Percentiles rank a stretch among this genome's conserved stretches.
Evolutionary conservation across 1,284 basidiomycete species (phyloP).

Genomic region (Leccinum solheimii): DNA sequence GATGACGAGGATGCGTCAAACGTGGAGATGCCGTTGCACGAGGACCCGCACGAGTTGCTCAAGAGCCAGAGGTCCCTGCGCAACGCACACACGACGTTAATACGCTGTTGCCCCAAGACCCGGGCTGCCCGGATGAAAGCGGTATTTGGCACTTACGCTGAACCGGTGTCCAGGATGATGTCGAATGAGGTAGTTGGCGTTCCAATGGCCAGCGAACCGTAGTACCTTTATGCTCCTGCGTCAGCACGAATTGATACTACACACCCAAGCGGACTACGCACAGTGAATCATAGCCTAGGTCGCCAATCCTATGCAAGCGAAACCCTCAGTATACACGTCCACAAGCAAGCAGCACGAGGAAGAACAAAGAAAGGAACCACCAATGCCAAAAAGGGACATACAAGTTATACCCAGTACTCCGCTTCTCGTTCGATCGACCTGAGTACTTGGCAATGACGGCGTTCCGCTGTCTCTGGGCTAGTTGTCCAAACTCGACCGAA

Average conservation of each 20-base stretch:
- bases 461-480: too few relatives aligned
- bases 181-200: slow-evolving; percentile 41
- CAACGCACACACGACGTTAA: neutral
- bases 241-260: slow-evolving; percentile 2
- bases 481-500: too few relatives aligned
- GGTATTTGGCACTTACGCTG: slow-evolving; percentile 36
- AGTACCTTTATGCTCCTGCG: slow-evolving; percentile 31
- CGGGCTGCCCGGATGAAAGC: neutral
- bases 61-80: slow-evolving; percentile 31
- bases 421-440: too few relatives aligned
- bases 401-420: too few relatives aligned
- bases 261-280: slow-evolving; percentile 11
- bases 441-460: too few relatives aligned
- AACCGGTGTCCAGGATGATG: slow-evolving; percentile 59
- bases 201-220: slow-evolving; percentile 44
- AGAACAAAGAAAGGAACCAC: neutral
- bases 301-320: slow-evolving; percentile 21
- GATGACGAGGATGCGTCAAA: slow-evolving; percentile 31
- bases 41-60: slow-evolving; percentile 16
- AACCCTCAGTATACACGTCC: slow-evolving; percentile 3
- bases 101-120: neutral
- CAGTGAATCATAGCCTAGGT: slow-evolving; percentile 31
- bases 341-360: neutral
- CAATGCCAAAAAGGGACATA: neutral
- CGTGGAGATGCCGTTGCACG: slow-evolving; percentile 8